Percentiles rank a stretch among this genome's conserved stretches.
Evolutionary conservation across 2,329 filamentous ascomycete genomes (phyloP).

Genomic region (Colletotrichum coccodes): DNA sequence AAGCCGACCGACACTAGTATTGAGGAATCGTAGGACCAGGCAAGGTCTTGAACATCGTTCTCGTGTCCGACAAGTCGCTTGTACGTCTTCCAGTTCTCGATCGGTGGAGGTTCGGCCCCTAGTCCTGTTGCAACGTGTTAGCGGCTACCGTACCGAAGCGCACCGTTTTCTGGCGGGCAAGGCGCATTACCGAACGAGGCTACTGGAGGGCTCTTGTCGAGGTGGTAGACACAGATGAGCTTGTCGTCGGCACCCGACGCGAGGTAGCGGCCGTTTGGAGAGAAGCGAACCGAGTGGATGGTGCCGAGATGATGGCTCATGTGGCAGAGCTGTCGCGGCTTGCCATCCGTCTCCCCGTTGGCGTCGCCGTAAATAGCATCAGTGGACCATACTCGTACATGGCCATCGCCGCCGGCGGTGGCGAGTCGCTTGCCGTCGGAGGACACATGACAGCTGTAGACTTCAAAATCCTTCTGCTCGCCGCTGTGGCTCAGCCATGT

Average conservation of each 20-base stretch:
- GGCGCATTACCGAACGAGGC: constrained; percentile 75
- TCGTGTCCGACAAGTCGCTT: constrained; percentile 95
- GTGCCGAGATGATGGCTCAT: constrained; percentile 99
- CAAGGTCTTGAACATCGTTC: constrained; percentile 97
- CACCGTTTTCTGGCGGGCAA: constrained; percentile 44
- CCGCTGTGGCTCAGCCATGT: constrained; percentile 96
- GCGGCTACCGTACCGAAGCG: not conserved
- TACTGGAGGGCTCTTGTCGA: constrained; percentile 84
- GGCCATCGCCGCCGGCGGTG: constrained; percentile 95
- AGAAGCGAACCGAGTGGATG: constrained; percentile 97
- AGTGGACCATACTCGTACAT: constrained; percentile 97
- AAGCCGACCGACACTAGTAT: constrained; percentile 95
- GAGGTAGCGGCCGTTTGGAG: constrained; percentile 92
- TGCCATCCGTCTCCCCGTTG: constrained; percentile 42
- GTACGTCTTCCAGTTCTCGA: constrained; percentile 98
- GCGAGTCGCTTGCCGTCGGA: constrained; percentile 92
- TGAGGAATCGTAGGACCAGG: constrained; percentile 96
- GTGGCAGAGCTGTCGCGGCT: constrained; percentile 92
- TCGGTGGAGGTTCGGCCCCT: constrained; percentile 78
- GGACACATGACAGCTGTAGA: constrained; percentile 97
- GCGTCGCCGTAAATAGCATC: constrained; percentile 83
- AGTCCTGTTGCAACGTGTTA: constrained; percentile 27
- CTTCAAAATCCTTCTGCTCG: constrained; percentile 98
- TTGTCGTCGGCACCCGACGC: constrained; percentile 98
- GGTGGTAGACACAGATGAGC: constrained; percentile 95